Conservation (phyloP, 495 filamentous ascomycete species). For the Lasiosphaeria ovina region DNA sequence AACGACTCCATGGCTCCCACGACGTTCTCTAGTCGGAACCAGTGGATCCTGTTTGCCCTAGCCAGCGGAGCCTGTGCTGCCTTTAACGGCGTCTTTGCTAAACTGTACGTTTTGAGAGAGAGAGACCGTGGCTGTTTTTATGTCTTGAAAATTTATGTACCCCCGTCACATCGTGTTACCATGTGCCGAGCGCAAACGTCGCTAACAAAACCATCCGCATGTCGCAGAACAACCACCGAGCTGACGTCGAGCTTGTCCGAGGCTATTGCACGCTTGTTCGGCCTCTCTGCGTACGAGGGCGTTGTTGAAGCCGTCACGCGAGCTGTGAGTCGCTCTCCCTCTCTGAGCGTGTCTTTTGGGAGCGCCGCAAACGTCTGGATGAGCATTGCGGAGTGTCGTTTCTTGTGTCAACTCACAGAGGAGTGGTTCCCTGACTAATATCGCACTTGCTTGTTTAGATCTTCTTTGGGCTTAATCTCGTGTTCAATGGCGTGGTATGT, state of each 20-base stretch:
- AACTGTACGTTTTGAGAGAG: slow-evolving; percentile 60
- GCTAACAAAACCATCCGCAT: no score
- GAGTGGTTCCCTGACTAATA: neutral
- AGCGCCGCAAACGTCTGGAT: no score
- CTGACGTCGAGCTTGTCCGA: slow-evolving; percentile 71
- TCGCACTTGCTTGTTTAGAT: slow-evolving; percentile 45
- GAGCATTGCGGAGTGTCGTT: neutral
- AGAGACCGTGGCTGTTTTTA: neutral
- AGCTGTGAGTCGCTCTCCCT: slow-evolving; percentile 52
- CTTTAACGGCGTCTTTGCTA: slow-evolving; percentile 94
- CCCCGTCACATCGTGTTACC: neutral
- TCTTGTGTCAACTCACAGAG: neutral
- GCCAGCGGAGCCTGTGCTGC: slow-evolving; percentile 88
- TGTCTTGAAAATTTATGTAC: neutral
- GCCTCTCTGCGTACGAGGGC: slow-evolving; percentile 48
- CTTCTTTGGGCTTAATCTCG: slow-evolving; percentile 84
- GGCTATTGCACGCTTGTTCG: slow-evolving; percentile 60
- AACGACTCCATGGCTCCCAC: neutral
- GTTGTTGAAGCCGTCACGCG: slow-evolving; percentile 65
- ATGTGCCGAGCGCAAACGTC: no score
- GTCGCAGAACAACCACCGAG: slow-evolving; percentile 73
- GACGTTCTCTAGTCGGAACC: slow-evolving; percentile 39
- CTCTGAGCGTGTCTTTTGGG: neutral
- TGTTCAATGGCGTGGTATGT: slow-evolving; percentile 77
- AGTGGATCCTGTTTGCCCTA: slow-evolving; percentile 80